These are phyloP conservation scores for Acidomyces sp. DNA, from an alignment of 495 filamentous ascomycete species.

Conservation along the genomic window DNA sequence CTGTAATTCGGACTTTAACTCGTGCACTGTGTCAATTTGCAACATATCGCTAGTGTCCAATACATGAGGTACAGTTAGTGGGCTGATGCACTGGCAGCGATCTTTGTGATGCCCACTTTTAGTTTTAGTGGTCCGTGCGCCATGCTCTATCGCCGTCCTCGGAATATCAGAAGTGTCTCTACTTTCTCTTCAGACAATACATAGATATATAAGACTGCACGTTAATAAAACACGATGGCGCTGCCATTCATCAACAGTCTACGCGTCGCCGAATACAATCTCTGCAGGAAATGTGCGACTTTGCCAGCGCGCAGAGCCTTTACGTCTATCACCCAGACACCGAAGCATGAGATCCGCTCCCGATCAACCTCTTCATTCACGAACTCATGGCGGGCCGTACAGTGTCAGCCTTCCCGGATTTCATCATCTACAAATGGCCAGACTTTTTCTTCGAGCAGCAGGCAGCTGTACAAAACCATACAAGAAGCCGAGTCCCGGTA, in stretches of 20 bases:
- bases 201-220: no score
- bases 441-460: slow-evolving; percentile 15
- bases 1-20: no score
- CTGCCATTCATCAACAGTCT: slow-evolving; percentile 46
- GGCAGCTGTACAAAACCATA: slow-evolving; percentile 20
- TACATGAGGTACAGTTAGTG: no score
- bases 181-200: no score
- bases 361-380: slow-evolving; percentile 8
- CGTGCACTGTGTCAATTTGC: no score
- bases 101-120: no score
- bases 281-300: slow-evolving; percentile 37
- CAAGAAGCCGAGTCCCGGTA: slow-evolving; percentile 20
- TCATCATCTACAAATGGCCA: not conserved
- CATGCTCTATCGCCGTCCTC: no score
- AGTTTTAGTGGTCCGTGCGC: no score
- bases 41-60: no score
- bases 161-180: no score
- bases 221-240: slow-evolving; percentile 10
- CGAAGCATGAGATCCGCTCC: slow-evolving; percentile 15
- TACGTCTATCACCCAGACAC: slow-evolving; percentile 10
- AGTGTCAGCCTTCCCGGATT: not conserved
- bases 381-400: no score
- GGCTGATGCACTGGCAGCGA: no score
- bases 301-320: slow-evolving; percentile 4
- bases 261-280: slow-evolving; percentile 75